phyloP scores from a whole-genome alignment of 192 early-diverging fungal species.

The Cladochytrium replicatum region DNA sequence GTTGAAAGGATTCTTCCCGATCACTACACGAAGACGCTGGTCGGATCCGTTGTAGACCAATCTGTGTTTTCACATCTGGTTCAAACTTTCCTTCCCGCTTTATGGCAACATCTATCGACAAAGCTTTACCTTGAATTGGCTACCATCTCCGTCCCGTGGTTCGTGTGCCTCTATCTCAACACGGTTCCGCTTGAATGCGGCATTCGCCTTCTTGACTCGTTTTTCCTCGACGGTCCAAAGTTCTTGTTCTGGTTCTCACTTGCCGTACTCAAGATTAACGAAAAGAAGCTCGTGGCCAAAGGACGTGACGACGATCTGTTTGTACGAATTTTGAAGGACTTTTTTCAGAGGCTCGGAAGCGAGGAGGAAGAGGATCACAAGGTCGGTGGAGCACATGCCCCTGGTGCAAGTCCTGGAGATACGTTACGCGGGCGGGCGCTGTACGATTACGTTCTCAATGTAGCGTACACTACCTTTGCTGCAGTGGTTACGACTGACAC shows the following conservation, averaged over 20 bases:
- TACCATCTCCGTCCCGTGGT: slow-evolving; percentile 51
- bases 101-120: slow-evolving; percentile 33
- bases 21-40: slow-evolving; percentile 51
- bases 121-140: slow-evolving; percentile 50
- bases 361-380: slow-evolving; percentile 13
- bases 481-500: slow-evolving; percentile 29
- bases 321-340: slow-evolving; percentile 37
- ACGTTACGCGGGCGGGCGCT: slow-evolving; percentile 28
- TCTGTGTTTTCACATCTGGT: slow-evolving; percentile 40
- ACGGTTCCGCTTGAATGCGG: slow-evolving; percentile 36
- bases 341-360: slow-evolving; percentile 35
- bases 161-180: slow-evolving; percentile 49
- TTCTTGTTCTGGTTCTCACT: slow-evolving; percentile 50
- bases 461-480: slow-evolving; percentile 31
- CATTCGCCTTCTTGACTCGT: slow-evolving; percentile 42
- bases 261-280: slow-evolving; percentile 45
- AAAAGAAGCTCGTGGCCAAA: slow-evolving; percentile 25
- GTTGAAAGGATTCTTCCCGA: slow-evolving; percentile 48
- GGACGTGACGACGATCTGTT: slow-evolving; percentile 49
- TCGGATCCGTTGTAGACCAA: slow-evolving; percentile 52
- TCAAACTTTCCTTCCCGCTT: slow-evolving; percentile 26
- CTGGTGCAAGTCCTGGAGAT: slow-evolving; percentile 1
- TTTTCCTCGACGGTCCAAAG: slow-evolving; percentile 56
- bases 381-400: slow-evolving; percentile 3
- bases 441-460: slow-evolving; percentile 27